Conservation (phyloP, 2,329 filamentous ascomycete species). For the Alternaria gansuensis region DNA sequence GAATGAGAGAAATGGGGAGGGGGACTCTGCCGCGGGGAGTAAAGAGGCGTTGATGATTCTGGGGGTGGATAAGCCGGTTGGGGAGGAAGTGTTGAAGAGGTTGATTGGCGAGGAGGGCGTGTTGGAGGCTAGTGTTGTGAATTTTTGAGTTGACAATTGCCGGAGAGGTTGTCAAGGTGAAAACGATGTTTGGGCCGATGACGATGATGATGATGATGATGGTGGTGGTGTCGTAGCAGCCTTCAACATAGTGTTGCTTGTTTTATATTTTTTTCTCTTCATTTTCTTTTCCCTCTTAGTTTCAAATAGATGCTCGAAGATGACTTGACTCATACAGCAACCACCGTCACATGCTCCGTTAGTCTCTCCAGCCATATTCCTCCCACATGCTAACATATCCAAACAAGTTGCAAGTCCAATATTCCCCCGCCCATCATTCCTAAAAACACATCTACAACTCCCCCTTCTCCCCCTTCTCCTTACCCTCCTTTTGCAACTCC, state of each 20-base stretch:
- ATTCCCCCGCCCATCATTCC: neutral
- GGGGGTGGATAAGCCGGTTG: conserved; percentile 73
- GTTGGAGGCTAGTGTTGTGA: conserved; percentile 63
- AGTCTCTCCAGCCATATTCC: no score
- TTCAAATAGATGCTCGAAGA: neutral
- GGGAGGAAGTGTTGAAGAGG: conserved; percentile 62
- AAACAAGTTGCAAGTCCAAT: neutral
- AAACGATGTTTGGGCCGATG: neutral
- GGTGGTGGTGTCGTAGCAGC: neutral
- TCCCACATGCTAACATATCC: no score
- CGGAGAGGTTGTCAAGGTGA: neutral
- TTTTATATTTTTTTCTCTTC: neutral
- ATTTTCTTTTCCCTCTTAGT: no score
- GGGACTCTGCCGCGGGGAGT: conserved; percentile 26
- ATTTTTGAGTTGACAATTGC: conserved; percentile 38
- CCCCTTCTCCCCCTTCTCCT: conserved; percentile 53
- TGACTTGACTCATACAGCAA: neutral
- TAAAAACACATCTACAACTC: conserved; percentile 24
- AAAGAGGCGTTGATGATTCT: conserved; percentile 85
- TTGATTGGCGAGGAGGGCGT: conserved; percentile 61
- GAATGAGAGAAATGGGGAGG: conserved; percentile 24
- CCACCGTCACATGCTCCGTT: neutral
- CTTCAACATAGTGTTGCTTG: neutral
- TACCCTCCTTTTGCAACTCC: conserved; percentile 57
- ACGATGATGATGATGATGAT: neutral